A percentile compares a stretch with the other conserved stretches of the same genome.
phyloP scores from a whole-genome alignment of 1,139 yeast genomes.

The Kodamaea fungicola region DNA sequence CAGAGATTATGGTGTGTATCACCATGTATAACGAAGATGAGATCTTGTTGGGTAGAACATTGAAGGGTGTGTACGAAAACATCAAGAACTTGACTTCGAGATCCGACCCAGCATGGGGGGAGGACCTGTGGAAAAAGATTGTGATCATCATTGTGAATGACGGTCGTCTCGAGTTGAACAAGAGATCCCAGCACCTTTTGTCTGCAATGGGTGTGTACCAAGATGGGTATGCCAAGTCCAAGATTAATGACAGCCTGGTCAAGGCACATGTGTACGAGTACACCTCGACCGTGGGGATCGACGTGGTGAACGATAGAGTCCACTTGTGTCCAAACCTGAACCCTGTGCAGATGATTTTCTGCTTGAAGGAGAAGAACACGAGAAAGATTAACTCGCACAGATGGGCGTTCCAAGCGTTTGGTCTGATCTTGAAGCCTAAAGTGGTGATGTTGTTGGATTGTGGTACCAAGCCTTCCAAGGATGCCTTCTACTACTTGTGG shows the following conservation, averaged over 20 bases:
- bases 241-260: constrained; percentile 67
- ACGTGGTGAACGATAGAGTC: constrained; percentile 52
- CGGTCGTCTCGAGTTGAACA: constrained; percentile 68
- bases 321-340: constrained; percentile 57
- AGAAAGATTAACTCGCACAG: constrained; percentile 79
- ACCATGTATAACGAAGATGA: constrained; percentile 86
- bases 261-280: constrained; percentile 76
- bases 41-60: constrained; percentile 63
- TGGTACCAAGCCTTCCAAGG: constrained; percentile 72
- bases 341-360: constrained; percentile 74
- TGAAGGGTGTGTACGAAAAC: constrained; percentile 75
- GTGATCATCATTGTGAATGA: constrained; percentile 75
- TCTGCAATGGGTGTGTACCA: constrained; percentile 76
- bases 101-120: constrained; percentile 71
- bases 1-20: constrained; percentile 70
- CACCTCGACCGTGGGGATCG: constrained; percentile 74
- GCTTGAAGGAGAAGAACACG: constrained; percentile 72
- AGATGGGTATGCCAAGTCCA: constrained; percentile 78
- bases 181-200: constrained; percentile 60
- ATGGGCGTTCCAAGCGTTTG: constrained; percentile 82
- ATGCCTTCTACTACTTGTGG: constrained; percentile 77
- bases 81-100: constrained; percentile 58
- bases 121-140: constrained; percentile 75
- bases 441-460: constrained; percentile 74
- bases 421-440: constrained; percentile 65